These are phyloP conservation scores for Collybiopsis confluens DNA, from an alignment of 768 basidiomycete genomes.

Conservation along the genomic window DNA sequence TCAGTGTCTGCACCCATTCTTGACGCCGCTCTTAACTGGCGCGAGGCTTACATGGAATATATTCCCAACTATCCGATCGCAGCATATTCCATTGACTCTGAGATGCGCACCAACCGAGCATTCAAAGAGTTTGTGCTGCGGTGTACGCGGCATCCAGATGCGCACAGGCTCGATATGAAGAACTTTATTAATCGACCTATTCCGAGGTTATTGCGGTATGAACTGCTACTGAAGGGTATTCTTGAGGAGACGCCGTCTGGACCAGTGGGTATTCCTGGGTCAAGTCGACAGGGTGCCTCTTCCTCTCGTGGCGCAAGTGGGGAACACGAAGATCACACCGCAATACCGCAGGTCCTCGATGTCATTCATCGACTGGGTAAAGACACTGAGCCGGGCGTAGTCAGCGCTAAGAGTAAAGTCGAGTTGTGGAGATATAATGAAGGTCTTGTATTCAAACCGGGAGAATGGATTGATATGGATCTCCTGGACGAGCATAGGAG, in stretches of 20 bases:
- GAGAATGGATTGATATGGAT: conserved; percentile 86
- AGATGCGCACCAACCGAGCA: conserved; percentile 72
- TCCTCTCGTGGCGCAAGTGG: conserved; percentile 13
- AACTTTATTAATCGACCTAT: conserved; percentile 91
- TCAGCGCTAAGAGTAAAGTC: conserved; percentile 82
- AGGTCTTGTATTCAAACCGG: conserved; percentile 73
- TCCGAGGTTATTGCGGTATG: conserved; percentile 84
- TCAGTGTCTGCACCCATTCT: conserved; percentile 70
- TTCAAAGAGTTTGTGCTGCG: conserved; percentile 77
- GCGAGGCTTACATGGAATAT: conserved; percentile 90
- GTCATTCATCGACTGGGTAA: conserved; percentile 83
- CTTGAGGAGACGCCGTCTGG: conserved; percentile 59
- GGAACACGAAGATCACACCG: conserved; percentile 62
- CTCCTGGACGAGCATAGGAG: conserved; percentile 78
- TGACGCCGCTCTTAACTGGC: conserved; percentile 89
- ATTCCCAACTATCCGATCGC: conserved; percentile 90
- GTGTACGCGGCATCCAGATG: conserved; percentile 62
- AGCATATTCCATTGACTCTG: conserved; percentile 81
- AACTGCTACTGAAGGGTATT: conserved; percentile 77
- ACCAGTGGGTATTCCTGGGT: conserved; percentile 33
- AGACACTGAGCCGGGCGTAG: conserved; percentile 83
- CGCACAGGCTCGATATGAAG: conserved; percentile 86
- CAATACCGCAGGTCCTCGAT: conserved; percentile 70
- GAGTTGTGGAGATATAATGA: conserved; percentile 85
- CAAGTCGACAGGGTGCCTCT: background rate